Conservation (phyloP, 169 alveolate species). For the Plasmodium gallinaceum region DNA sequence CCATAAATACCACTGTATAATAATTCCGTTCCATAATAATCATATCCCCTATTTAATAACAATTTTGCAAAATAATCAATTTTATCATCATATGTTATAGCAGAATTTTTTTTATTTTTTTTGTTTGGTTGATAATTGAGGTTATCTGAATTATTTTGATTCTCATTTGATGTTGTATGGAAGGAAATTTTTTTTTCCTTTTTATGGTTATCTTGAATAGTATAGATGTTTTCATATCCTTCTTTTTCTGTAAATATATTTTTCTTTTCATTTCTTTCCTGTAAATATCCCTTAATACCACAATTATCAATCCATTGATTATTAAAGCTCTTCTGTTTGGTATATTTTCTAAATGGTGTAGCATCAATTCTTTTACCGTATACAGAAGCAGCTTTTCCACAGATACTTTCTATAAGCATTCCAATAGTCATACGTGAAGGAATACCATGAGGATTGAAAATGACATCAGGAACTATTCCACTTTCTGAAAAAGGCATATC, state of each 20-base stretch:
- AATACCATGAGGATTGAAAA: slow-evolving; percentile 99
- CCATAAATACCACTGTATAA: slow-evolving; percentile 99
- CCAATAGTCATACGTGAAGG: slow-evolving; percentile 99
- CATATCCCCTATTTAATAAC: slow-evolving; percentile 88
- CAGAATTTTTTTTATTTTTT: not conserved
- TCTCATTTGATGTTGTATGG: not conserved
- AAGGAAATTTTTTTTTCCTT: no score
- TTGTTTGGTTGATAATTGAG: not conserved
- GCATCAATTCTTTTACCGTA: slow-evolving; percentile 96
- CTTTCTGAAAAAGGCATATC: slow-evolving; percentile 99
- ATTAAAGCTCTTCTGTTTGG: slow-evolving; percentile 80
- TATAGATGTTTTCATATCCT: slow-evolving; percentile 51
- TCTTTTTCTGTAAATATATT: slow-evolving; percentile 76
- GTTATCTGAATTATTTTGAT: not conserved
- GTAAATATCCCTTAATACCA: slow-evolving; percentile 84
- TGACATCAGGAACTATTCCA: slow-evolving; percentile 99
- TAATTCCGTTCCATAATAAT: slow-evolving; percentile 98
- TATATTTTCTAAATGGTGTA: slow-evolving; percentile 90
- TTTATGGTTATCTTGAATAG: no score
- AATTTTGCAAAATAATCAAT: slow-evolving; percentile 76
- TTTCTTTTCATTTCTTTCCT: slow-evolving; percentile 75
- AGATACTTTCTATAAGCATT: slow-evolving; percentile 98
- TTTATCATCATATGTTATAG: slow-evolving; percentile 58
- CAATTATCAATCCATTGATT: slow-evolving; percentile 87
- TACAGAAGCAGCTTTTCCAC: slow-evolving; percentile 98